These are phyloP conservation scores for Protomyces inouyei DNA, from an alignment of 1,139 yeast species.

Conservation along the genomic window DNA sequence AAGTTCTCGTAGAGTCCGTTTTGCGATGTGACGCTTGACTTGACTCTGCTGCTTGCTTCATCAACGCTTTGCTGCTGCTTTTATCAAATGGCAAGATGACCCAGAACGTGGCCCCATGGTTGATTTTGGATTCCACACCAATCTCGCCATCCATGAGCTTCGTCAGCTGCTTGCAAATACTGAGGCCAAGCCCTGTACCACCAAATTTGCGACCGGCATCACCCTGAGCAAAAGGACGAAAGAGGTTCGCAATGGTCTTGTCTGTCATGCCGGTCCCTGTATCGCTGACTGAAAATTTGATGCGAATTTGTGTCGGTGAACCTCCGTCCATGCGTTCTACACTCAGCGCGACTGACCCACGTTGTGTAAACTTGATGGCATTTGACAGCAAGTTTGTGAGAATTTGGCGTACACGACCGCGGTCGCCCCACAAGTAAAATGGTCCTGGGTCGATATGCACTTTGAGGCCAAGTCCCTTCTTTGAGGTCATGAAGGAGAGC, in stretches of 20 bases:
- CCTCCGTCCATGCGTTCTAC: slow-evolving; percentile 16
- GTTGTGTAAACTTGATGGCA: slow-evolving; percentile 74
- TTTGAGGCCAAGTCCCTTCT: slow-evolving; percentile 21
- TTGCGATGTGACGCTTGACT: neutral
- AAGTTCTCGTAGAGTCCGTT: neutral
- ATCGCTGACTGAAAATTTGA: slow-evolving; percentile 65
- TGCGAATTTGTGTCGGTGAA: slow-evolving; percentile 41
- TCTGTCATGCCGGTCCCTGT: slow-evolving; percentile 60
- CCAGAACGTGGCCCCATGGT: slow-evolving; percentile 51
- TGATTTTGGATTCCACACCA: slow-evolving; percentile 50
- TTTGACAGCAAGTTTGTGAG: slow-evolving; percentile 84
- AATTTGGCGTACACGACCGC: slow-evolving; percentile 79
- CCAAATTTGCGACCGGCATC: slow-evolving; percentile 56
- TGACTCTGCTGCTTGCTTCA: neutral
- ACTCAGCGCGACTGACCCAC: slow-evolving; percentile 43
- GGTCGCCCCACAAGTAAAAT: slow-evolving; percentile 73
- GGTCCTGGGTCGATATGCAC: slow-evolving; percentile 17
- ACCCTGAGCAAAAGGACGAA: slow-evolving; percentile 58
- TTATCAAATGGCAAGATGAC: slow-evolving; percentile 37
- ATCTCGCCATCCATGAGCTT: slow-evolving; percentile 57
- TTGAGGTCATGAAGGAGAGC: slow-evolving; percentile 19
- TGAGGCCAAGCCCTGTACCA: slow-evolving; percentile 56
- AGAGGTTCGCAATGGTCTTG: slow-evolving; percentile 48
- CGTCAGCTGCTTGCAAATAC: slow-evolving; percentile 25
- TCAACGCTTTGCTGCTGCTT: neutral